phyloP scores from a whole-genome alignment of 2,329 filamentous ascomycete species.

The Neonectria magnoliae region DNA sequence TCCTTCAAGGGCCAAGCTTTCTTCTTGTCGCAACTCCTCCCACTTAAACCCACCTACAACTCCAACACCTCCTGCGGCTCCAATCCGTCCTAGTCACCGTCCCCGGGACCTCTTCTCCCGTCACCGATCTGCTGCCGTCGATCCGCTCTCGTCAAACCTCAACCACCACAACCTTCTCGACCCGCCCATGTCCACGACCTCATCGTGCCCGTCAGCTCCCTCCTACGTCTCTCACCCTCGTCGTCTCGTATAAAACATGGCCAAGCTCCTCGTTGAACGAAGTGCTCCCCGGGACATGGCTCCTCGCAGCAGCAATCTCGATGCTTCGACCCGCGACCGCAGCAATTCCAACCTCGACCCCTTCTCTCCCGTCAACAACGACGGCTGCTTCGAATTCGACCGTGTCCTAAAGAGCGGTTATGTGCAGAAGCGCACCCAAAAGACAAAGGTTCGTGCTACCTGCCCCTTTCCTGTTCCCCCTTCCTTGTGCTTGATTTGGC shows the following conservation, averaged over 20 bases:
- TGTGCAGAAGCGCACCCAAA: constrained; percentile 88
- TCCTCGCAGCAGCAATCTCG: constrained; percentile 27
- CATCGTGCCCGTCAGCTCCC: constrained; percentile 11
- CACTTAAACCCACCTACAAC: constrained; percentile 19
- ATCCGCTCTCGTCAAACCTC: neutral
- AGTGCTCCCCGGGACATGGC: constrained; percentile 22
- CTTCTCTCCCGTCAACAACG: constrained; percentile 89
- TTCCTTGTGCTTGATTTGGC: constrained; percentile 21
- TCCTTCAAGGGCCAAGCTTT: constrained; percentile 28
- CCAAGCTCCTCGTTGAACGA: constrained; percentile 39
- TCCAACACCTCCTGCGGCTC: constrained; percentile 3
- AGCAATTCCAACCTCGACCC: constrained; percentile 61
- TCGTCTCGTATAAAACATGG: constrained; percentile 34
- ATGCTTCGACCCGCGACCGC: constrained; percentile 34
- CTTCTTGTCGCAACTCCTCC: constrained; percentile 22
- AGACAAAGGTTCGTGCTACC: constrained; percentile 79
- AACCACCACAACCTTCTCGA: constrained; percentile 10
- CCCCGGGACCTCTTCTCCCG: constrained; percentile 5
- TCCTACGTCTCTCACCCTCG: constrained; percentile 13
- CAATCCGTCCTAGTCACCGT: neutral
- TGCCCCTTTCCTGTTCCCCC: neutral
- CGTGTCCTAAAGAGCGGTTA: constrained; percentile 90
- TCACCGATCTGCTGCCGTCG: neutral
- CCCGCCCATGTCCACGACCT: constrained; percentile 33
- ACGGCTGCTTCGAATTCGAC: constrained; percentile 96